Evolutionary conservation across 1,284 basidiomycete genomes (phyloP).

Genomic region (Cryptococcus sp.): DNA sequence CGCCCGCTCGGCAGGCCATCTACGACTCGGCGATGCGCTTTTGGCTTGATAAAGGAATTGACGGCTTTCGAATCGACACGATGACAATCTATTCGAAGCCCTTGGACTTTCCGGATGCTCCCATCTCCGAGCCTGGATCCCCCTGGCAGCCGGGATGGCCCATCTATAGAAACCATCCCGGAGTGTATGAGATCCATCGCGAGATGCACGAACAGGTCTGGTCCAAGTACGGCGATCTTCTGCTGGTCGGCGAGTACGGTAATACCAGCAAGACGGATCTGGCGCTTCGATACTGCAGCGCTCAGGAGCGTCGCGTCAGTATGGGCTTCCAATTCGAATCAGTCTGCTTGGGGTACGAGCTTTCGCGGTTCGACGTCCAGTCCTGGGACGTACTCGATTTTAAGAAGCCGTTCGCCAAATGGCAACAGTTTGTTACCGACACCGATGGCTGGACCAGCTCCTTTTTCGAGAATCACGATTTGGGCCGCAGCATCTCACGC

Average conservation of each 20-base stretch:
- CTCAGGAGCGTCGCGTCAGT: too few species aligned
- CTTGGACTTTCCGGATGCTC: slow-evolving; percentile 63
- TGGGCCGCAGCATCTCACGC: slow-evolving; percentile 63
- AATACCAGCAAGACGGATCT: too few species aligned
- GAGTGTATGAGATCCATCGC: slow-evolving; percentile 66
- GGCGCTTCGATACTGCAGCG: too few species aligned
- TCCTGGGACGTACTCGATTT: slow-evolving; percentile 2
- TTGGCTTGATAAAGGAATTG: slow-evolving; percentile 54
- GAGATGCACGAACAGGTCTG: slow-evolving; percentile 64
- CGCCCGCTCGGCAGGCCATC: slow-evolving; percentile 35
- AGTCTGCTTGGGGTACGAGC: slow-evolving; percentile 3
- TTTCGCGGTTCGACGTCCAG: too few species aligned
- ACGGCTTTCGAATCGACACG: slow-evolving; percentile 49
- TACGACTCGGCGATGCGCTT: slow-evolving; percentile 47
- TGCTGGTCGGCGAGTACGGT: too few species aligned
- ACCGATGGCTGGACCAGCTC: slow-evolving; percentile 14
- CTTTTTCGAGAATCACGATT: slow-evolving; percentile 49
- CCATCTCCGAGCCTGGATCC: slow-evolving; percentile 58
- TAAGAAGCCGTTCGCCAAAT: slow-evolving; percentile 8
- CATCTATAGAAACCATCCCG: slow-evolving; percentile 65
- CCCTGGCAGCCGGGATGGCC: slow-evolving; percentile 61
- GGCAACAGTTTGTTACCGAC: slow-evolving; percentile 13
- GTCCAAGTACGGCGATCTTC: too few species aligned
- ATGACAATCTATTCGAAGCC: slow-evolving; percentile 57
- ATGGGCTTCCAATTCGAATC: slow-evolving; percentile 7